Conservation (phyloP, 345 rosid species). For the Rhodomyrtus tomentosa region DNA sequence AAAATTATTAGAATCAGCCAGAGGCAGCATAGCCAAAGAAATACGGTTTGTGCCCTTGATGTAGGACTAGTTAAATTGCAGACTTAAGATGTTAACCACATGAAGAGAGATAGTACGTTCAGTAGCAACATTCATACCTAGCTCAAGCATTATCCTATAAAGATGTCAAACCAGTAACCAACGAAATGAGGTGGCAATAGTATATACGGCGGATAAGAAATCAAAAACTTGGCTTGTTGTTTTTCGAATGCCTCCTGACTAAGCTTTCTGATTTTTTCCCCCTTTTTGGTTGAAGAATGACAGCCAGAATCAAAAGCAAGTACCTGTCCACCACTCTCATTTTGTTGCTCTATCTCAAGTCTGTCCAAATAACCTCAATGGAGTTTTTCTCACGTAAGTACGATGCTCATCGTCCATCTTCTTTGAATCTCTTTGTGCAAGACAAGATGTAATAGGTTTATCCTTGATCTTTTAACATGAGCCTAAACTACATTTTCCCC, state of each 20-base stretch:
- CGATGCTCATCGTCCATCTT: neutral
- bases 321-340: slow-evolving; percentile 76
- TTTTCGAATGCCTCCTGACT: neutral
- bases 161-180: neutral
- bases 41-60: slow-evolving; percentile 32
- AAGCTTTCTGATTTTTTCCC: neutral
- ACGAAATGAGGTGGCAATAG: neutral
- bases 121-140: neutral
- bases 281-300: slow-evolving; percentile 39
- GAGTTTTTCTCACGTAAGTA: slow-evolving; percentile 68
- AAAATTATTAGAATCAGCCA: slow-evolving; percentile 72
- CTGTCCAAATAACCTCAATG: slow-evolving; percentile 74
- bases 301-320: slow-evolving; percentile 63
- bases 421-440: neutral
- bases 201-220: neutral
- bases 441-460: neutral
- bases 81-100: neutral
- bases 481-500: neutral
- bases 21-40: slow-evolving; percentile 44
- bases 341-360: slow-evolving; percentile 71
- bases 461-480: neutral
- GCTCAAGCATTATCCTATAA: neutral
- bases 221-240: neutral
- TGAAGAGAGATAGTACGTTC: neutral
- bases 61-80: neutral